These are phyloP conservation scores for Solanum chmielewskii DNA, from an alignment of 257 asterid species.

Conservation along the genomic window DNA sequence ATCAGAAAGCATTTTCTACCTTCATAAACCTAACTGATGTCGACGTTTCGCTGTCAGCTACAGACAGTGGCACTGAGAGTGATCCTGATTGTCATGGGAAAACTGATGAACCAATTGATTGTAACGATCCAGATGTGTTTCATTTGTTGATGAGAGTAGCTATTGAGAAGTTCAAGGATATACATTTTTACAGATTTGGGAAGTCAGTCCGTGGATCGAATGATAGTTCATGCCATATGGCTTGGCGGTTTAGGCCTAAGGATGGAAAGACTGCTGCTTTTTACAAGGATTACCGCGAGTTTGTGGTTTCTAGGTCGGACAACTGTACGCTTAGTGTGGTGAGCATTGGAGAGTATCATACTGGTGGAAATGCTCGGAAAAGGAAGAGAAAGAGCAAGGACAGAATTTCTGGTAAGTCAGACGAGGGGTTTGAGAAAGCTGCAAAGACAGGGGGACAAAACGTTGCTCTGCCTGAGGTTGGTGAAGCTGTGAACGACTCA, in stretches of 20 bases:
- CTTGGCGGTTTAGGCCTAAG: slow-evolving; percentile 78
- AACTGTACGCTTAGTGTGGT: slow-evolving; percentile 60
- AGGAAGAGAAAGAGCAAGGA: slow-evolving; percentile 32
- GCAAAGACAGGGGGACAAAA: slow-evolving; percentile 20
- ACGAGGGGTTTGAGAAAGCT: slow-evolving; percentile 53
- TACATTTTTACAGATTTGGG: slow-evolving; percentile 63
- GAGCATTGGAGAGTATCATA: slow-evolving; percentile 67
- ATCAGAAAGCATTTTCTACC: slow-evolving; percentile 61
- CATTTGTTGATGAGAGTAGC: slow-evolving; percentile 68
- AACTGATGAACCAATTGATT: slow-evolving; percentile 49
- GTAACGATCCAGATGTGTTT: slow-evolving; percentile 68
- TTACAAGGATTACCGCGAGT: slow-evolving; percentile 65
- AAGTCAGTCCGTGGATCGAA: slow-evolving; percentile 64
- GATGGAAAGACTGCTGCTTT: slow-evolving; percentile 49
- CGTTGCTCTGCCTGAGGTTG: slow-evolving; percentile 47
- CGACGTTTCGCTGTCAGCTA: slow-evolving; percentile 21
- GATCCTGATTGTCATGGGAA: slow-evolving; percentile 30
- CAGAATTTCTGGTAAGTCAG: slow-evolving; percentile 20
- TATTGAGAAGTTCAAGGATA: slow-evolving; percentile 56
- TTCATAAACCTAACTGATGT: slow-evolving; percentile 80
- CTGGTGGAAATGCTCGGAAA: slow-evolving; percentile 82
- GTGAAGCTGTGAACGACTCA: slow-evolving; percentile 44
- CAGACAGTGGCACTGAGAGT: not conserved
- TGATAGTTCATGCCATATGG: slow-evolving; percentile 74
- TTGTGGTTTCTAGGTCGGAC: slow-evolving; percentile 32